phyloP scores from a whole-genome alignment of 2,329 filamentous ascomycete genomes.

The Pseudomassariella vexata region DNA sequence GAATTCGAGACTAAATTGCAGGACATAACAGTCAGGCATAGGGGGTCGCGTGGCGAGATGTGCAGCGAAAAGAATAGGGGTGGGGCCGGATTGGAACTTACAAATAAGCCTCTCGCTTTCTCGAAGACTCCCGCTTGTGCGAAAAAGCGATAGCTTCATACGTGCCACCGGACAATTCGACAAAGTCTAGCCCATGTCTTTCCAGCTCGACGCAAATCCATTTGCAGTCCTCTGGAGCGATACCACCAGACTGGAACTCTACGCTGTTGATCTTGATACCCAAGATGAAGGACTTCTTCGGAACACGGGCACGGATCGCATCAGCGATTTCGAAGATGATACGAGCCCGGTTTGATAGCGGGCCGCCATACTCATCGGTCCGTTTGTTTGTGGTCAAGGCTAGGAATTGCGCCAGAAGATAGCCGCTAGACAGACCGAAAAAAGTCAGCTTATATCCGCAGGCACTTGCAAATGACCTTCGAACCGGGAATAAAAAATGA shows the following conservation, averaged over 20 bases:
- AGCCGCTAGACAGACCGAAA: no score
- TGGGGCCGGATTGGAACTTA: no score
- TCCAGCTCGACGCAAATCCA: constrained; percentile 49
- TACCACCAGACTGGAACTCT: constrained; percentile 41
- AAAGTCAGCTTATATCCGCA: no score
- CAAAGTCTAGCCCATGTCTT: constrained; percentile 54
- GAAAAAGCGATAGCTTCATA: constrained; percentile 47
- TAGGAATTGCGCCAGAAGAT: constrained; percentile 52
- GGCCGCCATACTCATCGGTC: constrained; percentile 52
- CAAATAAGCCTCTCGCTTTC: constrained; percentile 62
- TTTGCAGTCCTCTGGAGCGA: constrained; percentile 20
- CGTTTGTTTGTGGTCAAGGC: constrained; percentile 43
- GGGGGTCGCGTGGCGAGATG: no score
- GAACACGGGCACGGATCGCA: constrained; percentile 28
- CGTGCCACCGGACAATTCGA: constrained; percentile 62
- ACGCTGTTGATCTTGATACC: constrained; percentile 53
- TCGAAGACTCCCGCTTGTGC: constrained; percentile 32
- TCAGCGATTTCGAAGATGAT: constrained; percentile 46
- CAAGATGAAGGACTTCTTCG: constrained; percentile 39
- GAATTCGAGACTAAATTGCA: constrained; percentile 61
- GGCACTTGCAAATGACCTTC: no score
- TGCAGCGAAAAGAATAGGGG: no score
- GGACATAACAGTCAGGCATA: no score
- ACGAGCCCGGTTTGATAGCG: constrained; percentile 39
- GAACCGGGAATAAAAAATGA: no score